Percentiles rank a stretch among this genome's conserved stretches.
Conservation (phyloP, 208 protist species). For the Strigomonas oncopelti region DNA sequence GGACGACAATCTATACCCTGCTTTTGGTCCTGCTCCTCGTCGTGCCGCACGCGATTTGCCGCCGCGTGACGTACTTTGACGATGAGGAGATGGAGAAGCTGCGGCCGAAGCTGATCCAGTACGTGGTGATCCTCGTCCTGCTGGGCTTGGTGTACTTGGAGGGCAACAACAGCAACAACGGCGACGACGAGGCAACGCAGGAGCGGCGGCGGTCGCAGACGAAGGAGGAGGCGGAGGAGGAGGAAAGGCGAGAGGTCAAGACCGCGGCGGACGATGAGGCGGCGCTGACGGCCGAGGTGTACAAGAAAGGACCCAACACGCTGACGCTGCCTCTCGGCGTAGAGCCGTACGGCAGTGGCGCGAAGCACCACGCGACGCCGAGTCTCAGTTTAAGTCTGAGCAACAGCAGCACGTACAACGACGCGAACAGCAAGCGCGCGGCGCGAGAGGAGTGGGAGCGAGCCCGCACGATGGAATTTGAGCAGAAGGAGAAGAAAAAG, state of each 20-base stretch:
- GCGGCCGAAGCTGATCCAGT: slow-evolving; percentile 66
- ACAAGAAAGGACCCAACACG: too few relatives aligned
- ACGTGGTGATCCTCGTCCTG: slow-evolving; percentile 46
- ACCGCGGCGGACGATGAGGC: background rate
- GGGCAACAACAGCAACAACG: slow-evolving; percentile 27
- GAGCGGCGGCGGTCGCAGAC: slow-evolving; percentile 29
- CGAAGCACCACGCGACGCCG: too few relatives aligned
- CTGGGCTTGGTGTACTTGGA: slow-evolving; percentile 64
- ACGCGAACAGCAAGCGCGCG: background rate
- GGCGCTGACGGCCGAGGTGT: too few relatives aligned
- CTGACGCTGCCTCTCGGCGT: too few relatives aligned
- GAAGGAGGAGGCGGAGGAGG: slow-evolving; percentile 16
- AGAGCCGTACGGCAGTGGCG: too few relatives aligned
- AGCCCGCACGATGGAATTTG: too few relatives aligned
- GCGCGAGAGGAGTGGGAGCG: too few relatives aligned
- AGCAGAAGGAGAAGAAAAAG: too few relatives aligned
- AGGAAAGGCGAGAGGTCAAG: slow-evolving; percentile 12
- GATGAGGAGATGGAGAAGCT: slow-evolving; percentile 85
- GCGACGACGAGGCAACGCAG: slow-evolving; percentile 17
- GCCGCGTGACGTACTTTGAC: slow-evolving; percentile 76
- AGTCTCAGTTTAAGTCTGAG: too few relatives aligned
- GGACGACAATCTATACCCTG: slow-evolving; percentile 22
- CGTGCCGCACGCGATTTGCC: slow-evolving; percentile 67
- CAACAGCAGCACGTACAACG: background rate
- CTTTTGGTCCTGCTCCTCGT: slow-evolving; percentile 55